Percentiles rank a stretch among this genome's conserved stretches.
Conservation (phyloP, 371 early-diverging fungal species). For the Syncephalastrum racemosum region DNA sequence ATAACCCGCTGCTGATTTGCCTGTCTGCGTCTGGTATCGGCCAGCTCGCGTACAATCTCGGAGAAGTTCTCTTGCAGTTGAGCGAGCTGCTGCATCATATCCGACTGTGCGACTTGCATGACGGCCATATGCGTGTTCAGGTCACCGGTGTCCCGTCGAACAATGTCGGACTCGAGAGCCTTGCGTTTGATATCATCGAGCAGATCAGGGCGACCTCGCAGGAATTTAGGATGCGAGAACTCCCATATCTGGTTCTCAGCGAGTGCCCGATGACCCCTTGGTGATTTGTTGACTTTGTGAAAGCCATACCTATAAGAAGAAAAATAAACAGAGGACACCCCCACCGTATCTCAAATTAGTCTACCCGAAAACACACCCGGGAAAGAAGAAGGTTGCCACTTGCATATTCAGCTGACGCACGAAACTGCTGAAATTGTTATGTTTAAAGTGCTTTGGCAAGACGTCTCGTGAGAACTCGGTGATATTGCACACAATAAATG, state of each 20-base stretch:
- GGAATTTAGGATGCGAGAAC: constrained; percentile 86
- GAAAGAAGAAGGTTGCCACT: constrained; percentile 18
- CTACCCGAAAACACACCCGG: constrained; percentile 11
- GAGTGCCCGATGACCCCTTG: constrained; percentile 77
- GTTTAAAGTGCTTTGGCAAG: constrained; percentile 81
- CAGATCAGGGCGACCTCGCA: constrained; percentile 76
- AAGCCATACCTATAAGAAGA: constrained; percentile 66
- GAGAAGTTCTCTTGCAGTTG: constrained; percentile 68
- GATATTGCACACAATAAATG: constrained; percentile 88
- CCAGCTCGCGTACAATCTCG: constrained; percentile 68
- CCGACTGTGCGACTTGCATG: constrained; percentile 75
- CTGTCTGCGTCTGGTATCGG: constrained; percentile 60
- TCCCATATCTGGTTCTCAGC: constrained; percentile 92
- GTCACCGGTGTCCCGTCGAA: constrained; percentile 74
- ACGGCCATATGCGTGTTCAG: constrained; percentile 67
- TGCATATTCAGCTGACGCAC: constrained; percentile 86
- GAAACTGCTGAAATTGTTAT: constrained; percentile 85
- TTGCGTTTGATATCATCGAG: constrained; percentile 86
- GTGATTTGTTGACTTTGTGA: constrained; percentile 85
- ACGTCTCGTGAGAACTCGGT: constrained; percentile 78
- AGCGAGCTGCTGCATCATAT: constrained; percentile 71
- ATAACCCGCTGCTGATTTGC: constrained; percentile 56
- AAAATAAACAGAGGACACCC: background rate
- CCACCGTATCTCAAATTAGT: constrained; percentile 3
- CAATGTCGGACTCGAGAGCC: constrained; percentile 72